Percentiles rank a stretch among this genome's conserved stretches.
Conservation (phyloP, 2,329 filamentous ascomycete species). For the Elsinoe batatas region DNA sequence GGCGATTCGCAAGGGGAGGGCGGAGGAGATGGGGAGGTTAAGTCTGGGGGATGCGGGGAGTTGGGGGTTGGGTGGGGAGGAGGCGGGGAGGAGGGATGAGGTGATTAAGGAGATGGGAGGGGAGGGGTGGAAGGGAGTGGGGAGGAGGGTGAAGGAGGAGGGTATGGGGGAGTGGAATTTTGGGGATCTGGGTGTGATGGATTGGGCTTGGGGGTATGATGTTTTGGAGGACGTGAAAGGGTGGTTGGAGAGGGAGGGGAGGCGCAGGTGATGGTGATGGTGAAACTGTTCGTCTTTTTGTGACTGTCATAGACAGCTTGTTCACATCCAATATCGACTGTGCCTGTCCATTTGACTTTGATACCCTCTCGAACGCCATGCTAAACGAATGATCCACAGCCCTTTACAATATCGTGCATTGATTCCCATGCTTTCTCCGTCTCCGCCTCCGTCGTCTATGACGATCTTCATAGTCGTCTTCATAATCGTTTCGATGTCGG, state of each 20-base stretch:
- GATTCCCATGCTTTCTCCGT: constrained; percentile 8
- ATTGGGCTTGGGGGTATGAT: constrained; percentile 9
- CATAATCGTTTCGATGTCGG: neutral
- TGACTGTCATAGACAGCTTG: neutral
- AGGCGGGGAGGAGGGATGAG: constrained; percentile 1
- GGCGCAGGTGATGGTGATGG: no score
- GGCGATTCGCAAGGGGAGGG: neutral
- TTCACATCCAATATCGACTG: neutral
- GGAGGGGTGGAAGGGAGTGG: neutral
- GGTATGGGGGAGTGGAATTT: neutral
- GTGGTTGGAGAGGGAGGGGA: neutral
- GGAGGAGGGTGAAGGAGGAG: constrained; percentile 1
- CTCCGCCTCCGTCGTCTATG: neutral
- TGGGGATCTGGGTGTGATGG: neutral
- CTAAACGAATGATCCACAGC: neutral
- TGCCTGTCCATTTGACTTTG: no score
- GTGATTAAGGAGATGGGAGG: neutral
- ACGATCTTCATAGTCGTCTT: neutral
- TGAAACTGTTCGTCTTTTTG: no score
- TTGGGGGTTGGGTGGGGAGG: neutral
- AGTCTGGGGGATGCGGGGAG: neutral
- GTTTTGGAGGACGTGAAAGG: neutral
- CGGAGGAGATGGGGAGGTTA: neutral
- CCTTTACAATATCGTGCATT: constrained; percentile 12
- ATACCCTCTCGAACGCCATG: constrained; percentile 1